Evolutionary conservation across 108 stramenopile genomes (phyloP).

Genomic region (Cylindrotheca closterium): DNA sequence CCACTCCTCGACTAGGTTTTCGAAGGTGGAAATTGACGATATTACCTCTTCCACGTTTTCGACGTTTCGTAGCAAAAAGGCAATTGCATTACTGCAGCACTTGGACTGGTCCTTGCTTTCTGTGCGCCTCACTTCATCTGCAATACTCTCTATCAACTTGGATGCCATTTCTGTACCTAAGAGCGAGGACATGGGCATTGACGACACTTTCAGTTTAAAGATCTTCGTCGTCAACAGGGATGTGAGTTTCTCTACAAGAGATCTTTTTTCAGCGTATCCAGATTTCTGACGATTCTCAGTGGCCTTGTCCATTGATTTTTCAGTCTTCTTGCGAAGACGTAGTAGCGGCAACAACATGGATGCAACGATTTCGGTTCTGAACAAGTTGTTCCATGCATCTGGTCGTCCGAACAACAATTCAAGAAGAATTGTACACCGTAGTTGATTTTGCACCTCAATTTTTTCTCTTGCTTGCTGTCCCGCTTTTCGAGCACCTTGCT

Average conservation of each 20-base stretch:
- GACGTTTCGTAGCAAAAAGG: slow-evolving; percentile 46
- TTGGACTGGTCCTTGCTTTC: slow-evolving; percentile 47
- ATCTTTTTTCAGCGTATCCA: slow-evolving; percentile 48
- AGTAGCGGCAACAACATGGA: slow-evolving; percentile 58
- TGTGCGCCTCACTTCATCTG: slow-evolving; percentile 40
- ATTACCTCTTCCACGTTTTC: slow-evolving; percentile 32
- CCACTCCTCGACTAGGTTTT: slow-evolving; percentile 60
- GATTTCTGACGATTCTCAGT: slow-evolving; percentile 37
- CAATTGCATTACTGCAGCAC: slow-evolving; percentile 59
- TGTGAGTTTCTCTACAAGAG: slow-evolving; percentile 57
- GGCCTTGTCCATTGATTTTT: slow-evolving; percentile 40
- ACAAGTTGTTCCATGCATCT: slow-evolving; percentile 45
- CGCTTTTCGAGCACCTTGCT: slow-evolving; percentile 83
- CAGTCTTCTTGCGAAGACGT: slow-evolving; percentile 42
- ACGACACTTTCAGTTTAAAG: slow-evolving; percentile 49
- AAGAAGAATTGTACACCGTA: slow-evolving; percentile 72
- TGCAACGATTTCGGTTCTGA: slow-evolving; percentile 52
- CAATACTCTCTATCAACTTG: slow-evolving; percentile 16
- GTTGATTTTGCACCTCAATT: slow-evolving; percentile 60
- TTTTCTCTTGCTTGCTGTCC: slow-evolving; percentile 66
- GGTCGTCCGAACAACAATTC: slow-evolving; percentile 57
- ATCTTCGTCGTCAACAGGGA: slow-evolving; percentile 58
- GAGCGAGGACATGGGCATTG: slow-evolving; percentile 19
- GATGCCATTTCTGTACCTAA: slow-evolving; percentile 26
- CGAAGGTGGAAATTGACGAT: slow-evolving; percentile 24